These are phyloP conservation scores for Coemansia reversa DNA, from an alignment of 192 early-diverging fungal species.

Conservation along the genomic window DNA sequence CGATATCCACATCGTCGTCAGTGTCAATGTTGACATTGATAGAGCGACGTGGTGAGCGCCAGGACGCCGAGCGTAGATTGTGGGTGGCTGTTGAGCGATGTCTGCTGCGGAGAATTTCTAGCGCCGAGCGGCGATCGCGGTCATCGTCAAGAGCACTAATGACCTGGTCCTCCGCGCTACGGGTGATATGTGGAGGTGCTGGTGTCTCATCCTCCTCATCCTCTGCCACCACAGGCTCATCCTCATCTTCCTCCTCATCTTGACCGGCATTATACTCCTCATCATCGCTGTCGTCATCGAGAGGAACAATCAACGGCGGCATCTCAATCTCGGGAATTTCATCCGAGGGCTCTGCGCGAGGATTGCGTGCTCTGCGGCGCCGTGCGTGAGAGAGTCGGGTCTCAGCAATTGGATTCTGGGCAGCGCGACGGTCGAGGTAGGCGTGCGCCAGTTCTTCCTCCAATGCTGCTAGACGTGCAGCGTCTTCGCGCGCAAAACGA, in stretches of 20 bases:
- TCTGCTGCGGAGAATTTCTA: constrained; percentile 40
- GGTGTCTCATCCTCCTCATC: constrained; percentile 34
- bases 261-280: constrained; percentile 57
- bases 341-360: constrained; percentile 7
- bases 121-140: constrained; percentile 23
- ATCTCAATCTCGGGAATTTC: constrained; percentile 42
- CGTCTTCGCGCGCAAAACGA: constrained; percentile 57
- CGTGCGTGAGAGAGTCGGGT: constrained; percentile 6
- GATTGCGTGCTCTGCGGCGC: constrained; percentile 12
- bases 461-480: constrained; percentile 42
- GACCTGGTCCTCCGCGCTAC: constrained; percentile 1
- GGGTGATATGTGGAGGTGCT: not conserved
- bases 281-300: constrained; percentile 63
- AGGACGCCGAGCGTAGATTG: constrained; percentile 8
- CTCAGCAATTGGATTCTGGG: constrained; percentile 34
- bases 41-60: constrained; percentile 9
- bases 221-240: constrained; percentile 26
- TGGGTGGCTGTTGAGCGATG: constrained; percentile 21
- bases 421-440: constrained; percentile 37
- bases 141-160: constrained; percentile 3
- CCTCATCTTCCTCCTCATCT: constrained; percentile 61
- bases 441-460: constrained; percentile 56
- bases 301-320: constrained; percentile 50
- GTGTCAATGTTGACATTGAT: constrained; percentile 2
- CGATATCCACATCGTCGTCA: constrained; percentile 1